Evolutionary conservation across 805 yeast species (phyloP), one percentile per base, ranked within the genome.

Genomic region (Scheffersomyces lignosus): DNA sequence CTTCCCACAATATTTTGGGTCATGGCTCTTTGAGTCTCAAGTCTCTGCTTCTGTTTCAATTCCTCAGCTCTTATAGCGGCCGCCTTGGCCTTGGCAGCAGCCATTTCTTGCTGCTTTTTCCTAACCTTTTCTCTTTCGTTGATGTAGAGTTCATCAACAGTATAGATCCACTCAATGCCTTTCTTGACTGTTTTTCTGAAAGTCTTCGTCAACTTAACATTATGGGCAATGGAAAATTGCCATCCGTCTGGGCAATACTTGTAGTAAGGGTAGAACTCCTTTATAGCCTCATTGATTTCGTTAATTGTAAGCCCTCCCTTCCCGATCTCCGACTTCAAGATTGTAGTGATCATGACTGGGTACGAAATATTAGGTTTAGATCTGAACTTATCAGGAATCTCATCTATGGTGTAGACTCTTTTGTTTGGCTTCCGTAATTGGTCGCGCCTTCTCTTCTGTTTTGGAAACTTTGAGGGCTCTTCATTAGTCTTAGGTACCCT

Each of bases 81-180:
- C 16, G 77, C 80, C 44, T 72, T 72, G 4, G 81, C 80, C 51
- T 68, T 71, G 3, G 81, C 77, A 29, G 81, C 77, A 3, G 85
- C 82, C 36, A 73, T 70, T 50, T 81, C 86, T 37, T 80, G 77
- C 56, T 80, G 84, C 44, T 47, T 48, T 38, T 56, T 58, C 61
- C 86, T 78, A 31, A 74, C 80, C 43, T 74, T 78, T 54, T 90
- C 97, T 60, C 86, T 79, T 49, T 89, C 96, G 15, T 81, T 81
- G 39, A 86, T 78, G 44, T 82, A 87, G 41, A 80, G 83, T 43
- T 88, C 95, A 63, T 93, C 96, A 27, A 93, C 67, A 3, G 91
- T 91, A 95, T 96, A 91, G 20, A 87, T 65, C 95, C 96, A 90
- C 39, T 96, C 96, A 58, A 85, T 85, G n/a, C 95, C 93, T 42